Conservation (phyloP, 345 rosid genomes). For the Lepidium didymum region DNA sequence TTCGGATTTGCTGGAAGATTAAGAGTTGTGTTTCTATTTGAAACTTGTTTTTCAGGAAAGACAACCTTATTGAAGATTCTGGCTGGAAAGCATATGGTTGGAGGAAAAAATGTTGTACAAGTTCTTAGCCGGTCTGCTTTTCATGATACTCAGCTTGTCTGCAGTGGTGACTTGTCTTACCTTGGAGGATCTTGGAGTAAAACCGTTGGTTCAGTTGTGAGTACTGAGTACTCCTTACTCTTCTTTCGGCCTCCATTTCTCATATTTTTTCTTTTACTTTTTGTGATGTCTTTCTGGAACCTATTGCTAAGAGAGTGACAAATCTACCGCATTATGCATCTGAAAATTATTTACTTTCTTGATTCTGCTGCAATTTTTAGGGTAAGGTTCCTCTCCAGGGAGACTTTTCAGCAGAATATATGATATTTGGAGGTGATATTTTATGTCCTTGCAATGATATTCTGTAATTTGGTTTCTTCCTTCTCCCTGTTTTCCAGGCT, state of each 20-base stretch:
- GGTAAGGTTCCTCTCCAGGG: slow-evolving; percentile 96
- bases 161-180: slow-evolving; percentile 79
- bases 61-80: slow-evolving; percentile 77
- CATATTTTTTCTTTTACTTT: not conserved
- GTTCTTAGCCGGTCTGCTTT: slow-evolving; percentile 77
- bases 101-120: slow-evolving; percentile 75
- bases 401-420: slow-evolving; percentile 90
- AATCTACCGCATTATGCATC: not conserved
- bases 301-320: not conserved
- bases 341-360: not conserved
- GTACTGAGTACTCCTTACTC: slow-evolving; percentile 36
- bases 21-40: not conserved
- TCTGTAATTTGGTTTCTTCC: not conserved
- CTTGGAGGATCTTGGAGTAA: slow-evolving; percentile 96
- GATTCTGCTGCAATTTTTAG: slow-evolving; percentile 19
- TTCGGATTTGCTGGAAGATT: not conserved
- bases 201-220: slow-evolving; percentile 80
- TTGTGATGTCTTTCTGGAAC: not conserved
- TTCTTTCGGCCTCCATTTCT: not conserved
- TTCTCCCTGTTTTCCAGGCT: not conserved
- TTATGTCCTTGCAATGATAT: not conserved
- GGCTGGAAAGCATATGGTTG: slow-evolving; percentile 95
- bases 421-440: slow-evolving; percentile 86
- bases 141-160: slow-evolving; percentile 83
- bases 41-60: slow-evolving; percentile 44